phyloP scores from a whole-genome alignment of 768 basidiomycete genomes.

The Termitomyces sp. region DNA sequence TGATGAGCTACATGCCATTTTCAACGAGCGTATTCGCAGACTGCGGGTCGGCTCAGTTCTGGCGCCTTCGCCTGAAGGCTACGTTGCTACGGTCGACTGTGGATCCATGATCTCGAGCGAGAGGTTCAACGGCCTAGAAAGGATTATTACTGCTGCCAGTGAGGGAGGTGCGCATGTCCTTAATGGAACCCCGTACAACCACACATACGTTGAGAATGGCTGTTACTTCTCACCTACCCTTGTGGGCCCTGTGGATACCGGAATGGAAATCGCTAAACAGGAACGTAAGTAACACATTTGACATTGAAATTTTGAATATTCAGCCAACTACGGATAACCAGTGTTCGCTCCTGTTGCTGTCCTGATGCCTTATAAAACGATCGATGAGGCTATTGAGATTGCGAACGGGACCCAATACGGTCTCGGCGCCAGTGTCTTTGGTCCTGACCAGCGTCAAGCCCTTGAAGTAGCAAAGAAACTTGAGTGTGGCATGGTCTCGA shows the following conservation, averaged over 20 bases:
- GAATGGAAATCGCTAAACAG: slow-evolving; percentile 72
- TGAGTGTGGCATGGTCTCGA: slow-evolving; percentile 94
- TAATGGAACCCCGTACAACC: slow-evolving; percentile 63
- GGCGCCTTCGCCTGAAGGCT: slow-evolving; percentile 60
- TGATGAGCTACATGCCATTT: slow-evolving; percentile 62
- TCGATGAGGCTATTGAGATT: slow-evolving; percentile 83
- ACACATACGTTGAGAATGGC: slow-evolving; percentile 65
- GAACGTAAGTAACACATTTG: slow-evolving; percentile 56
- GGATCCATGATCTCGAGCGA: slow-evolving; percentile 82
- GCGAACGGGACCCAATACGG: slow-evolving; percentile 88
- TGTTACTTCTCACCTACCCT: slow-evolving; percentile 87
- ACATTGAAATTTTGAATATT: neutral
- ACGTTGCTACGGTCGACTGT: slow-evolving; percentile 71
- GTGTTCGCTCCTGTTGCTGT: slow-evolving; percentile 93
- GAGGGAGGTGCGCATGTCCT: slow-evolving; percentile 58
- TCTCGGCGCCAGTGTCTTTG: slow-evolving; percentile 93
- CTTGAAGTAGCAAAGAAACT: slow-evolving; percentile 74
- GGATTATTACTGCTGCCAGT: slow-evolving; percentile 63
- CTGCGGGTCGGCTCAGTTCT: slow-evolving; percentile 80
- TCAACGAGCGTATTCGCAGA: slow-evolving; percentile 58
- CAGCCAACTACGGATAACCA: slow-evolving; percentile 21
- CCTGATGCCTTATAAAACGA: slow-evolving; percentile 75
- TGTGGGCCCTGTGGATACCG: slow-evolving; percentile 67
- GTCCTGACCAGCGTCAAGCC: slow-evolving; percentile 75
- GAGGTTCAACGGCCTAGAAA: slow-evolving; percentile 65